These are phyloP conservation scores for Sanghuangporus sanghuang DNA, from an alignment of 1,284 basidiomycete species.

Conservation along the genomic window DNA sequence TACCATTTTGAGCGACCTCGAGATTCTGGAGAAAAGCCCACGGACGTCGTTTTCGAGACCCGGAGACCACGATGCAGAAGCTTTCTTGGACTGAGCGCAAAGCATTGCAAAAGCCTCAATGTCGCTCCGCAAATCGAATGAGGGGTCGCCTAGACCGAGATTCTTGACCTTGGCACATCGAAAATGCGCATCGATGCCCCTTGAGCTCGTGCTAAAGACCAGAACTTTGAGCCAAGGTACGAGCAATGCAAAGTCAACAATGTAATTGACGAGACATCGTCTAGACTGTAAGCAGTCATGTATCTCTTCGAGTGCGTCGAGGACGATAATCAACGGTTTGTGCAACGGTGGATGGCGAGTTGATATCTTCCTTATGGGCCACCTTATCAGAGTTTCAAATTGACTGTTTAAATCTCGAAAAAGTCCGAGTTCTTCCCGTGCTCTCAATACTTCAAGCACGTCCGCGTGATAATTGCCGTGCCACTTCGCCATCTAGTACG, in stretches of 20 bases:
- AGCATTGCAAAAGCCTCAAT: background rate
- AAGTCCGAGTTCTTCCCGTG: background rate
- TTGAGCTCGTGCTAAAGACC: background rate
- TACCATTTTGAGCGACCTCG: background rate
- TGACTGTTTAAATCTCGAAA: background rate
- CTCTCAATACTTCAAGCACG: background rate
- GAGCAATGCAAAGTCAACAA: background rate
- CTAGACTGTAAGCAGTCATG: background rate
- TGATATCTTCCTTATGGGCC: background rate
- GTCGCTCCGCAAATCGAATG: background rate
- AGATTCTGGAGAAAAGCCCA: background rate
- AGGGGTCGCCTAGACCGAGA: background rate
- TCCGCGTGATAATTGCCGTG: background rate
- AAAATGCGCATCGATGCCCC: background rate
- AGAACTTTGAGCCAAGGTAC: constrained; percentile 6
- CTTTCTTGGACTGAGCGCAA: background rate
- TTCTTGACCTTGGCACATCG: background rate
- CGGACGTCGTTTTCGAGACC: background rate
- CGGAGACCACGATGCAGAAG: background rate
- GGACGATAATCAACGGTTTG: constrained; percentile 2
- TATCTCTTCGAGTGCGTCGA: constrained; percentile 8
- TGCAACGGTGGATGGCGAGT: background rate
- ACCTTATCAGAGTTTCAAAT: background rate
- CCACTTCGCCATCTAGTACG: background rate
- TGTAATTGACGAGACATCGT: background rate